Base-by-base conservation (phyloP, 805 yeast genomes). In the Kodamaea leandrae region DNA sequence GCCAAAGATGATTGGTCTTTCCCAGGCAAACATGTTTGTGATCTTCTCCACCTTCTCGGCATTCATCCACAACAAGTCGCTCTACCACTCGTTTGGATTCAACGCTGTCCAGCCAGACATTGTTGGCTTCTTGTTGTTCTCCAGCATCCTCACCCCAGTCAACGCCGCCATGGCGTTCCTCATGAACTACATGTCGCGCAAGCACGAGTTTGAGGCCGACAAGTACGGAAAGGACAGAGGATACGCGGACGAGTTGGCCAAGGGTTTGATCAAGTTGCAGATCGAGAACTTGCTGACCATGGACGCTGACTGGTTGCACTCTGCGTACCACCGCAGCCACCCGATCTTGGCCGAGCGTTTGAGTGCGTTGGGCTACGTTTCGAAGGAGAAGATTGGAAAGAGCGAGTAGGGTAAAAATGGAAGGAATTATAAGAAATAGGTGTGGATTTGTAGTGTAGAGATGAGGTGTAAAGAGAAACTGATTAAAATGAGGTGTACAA, bases 151-250 rank as follows among this genome's bases (percentile, higher is more conserved):
- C 53, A 76, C 80, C 42, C 98, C 99, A 9, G 53, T 88, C 33
- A 89, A 84, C 55, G 77, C 86, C 47, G 59, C 78, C 16, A 61
- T 84, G 58, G 77, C 80, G 46, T 88, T 88, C 52, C 65, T 67
- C 15, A 75, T 78, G 74, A 84, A 87, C 59, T 63, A 80, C 37
- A 60, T 89, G 44, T 79, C 90, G 6, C 86, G 99, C 76, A 78
- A 80, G 51, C 85, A 84, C 53, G 99, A 93, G 67, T 93, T 82
- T 57, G 88, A 93, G 66, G 98, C 99, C 13, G 99, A 91, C 61
- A 80, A 74, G 47, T 89, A 76, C 60, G 96, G 98, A 13, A 81
- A 80, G 42, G 69, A 74, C 36, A 76, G 80, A 51, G 96, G 96
- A 18, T 82, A 81, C 58, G 72, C 85, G 6, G 69, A 74, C 23